phyloP scores from a whole-genome alignment of 352 stramenopile species.

The Globisporangium yorkense region DNA sequence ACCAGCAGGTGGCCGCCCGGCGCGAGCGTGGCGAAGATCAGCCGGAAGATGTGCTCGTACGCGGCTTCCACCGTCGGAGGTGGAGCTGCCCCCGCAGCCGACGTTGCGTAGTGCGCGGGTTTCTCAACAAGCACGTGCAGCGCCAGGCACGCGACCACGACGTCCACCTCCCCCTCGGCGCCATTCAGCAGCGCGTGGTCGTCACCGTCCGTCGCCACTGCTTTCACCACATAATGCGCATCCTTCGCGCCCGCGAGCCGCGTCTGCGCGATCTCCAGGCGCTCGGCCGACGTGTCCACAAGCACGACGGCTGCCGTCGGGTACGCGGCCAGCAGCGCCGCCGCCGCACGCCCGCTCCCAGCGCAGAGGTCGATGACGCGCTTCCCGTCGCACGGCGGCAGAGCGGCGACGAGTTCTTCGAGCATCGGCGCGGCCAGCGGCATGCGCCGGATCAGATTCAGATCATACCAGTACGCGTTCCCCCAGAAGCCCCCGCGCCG shows the following conservation, averaged over 20 bases:
- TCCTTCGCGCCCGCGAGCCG: conserved; percentile 21
- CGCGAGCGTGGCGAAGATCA: conserved; percentile 41
- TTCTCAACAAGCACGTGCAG: conserved; percentile 62
- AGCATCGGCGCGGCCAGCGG: conserved; percentile 56
- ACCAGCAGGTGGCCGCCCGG: conserved; percentile 64
- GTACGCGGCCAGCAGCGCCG: conserved; percentile 53
- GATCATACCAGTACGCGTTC: conserved; percentile 74
- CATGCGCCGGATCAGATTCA: conserved; percentile 52
- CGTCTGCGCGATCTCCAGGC: conserved; percentile 42
- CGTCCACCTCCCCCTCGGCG: conserved; percentile 27
- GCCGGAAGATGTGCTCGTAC: conserved; percentile 55
- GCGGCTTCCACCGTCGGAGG: conserved; percentile 14
- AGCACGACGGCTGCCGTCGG: conserved; percentile 47
- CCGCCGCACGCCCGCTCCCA: conserved; percentile 49
- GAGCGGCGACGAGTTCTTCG: conserved; percentile 46
- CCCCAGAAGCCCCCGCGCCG: conserved; percentile 66
- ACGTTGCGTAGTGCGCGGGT: conserved; percentile 37
- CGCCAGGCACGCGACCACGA: conserved; percentile 59
- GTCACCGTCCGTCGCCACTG: conserved; percentile 5
- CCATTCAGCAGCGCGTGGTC: conserved; percentile 13
- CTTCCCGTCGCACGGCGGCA: conserved; percentile 55
- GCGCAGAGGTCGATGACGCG: conserved; percentile 63
- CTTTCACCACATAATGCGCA: conserved; percentile 21
- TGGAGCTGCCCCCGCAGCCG: neutral
- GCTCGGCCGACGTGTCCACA: conserved; percentile 49